These are phyloP conservation scores for Ocimum tenuiflorum DNA, from an alignment of 257 asterid genomes.

Conservation along the genomic window DNA sequence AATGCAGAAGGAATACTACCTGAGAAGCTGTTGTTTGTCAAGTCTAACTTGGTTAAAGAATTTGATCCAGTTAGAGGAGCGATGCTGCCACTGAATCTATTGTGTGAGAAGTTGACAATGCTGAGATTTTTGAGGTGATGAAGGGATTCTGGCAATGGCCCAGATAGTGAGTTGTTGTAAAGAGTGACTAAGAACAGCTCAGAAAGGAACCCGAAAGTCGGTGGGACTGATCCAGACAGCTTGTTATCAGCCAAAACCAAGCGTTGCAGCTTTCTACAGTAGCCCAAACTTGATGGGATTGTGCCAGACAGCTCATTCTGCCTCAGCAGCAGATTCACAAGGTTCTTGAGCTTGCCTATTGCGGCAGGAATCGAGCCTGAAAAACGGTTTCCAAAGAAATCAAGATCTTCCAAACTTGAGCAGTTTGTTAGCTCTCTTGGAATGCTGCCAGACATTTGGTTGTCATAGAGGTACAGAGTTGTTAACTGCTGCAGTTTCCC, in stretches of 20 bases:
- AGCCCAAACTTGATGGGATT: conserved; percentile 70
- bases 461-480: conserved; percentile 57
- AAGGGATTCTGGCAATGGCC: conserved; percentile 67
- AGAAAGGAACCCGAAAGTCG: conserved; percentile 55
- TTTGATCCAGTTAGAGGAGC: conserved; percentile 44
- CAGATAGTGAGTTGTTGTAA: conserved; percentile 81
- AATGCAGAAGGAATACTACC: conserved; percentile 48
- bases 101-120: conserved; percentile 63
- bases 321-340: conserved; percentile 52
- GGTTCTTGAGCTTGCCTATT: conserved; percentile 68
- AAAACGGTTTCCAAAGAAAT: conserved; percentile 70
- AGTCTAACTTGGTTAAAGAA: conserved; percentile 52
- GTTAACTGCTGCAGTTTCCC: conserved; percentile 59
- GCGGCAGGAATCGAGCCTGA: conserved; percentile 64
- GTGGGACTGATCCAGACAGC: conserved; percentile 66
- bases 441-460: conserved; percentile 64
- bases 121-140: conserved; percentile 62
- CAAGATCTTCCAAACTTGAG: conserved; percentile 47
- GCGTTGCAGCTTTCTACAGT: conserved; percentile 67
- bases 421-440: conserved; percentile 74
- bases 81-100: conserved; percentile 55
- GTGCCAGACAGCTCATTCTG: conserved; percentile 67
- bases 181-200: conserved; percentile 53
- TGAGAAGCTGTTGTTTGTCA: conserved; percentile 78
- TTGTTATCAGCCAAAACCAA: conserved; percentile 75